These are phyloP conservation scores for Tulasnella sp. DNA, from an alignment of 768 basidiomycete genomes.

Conservation along the genomic window DNA sequence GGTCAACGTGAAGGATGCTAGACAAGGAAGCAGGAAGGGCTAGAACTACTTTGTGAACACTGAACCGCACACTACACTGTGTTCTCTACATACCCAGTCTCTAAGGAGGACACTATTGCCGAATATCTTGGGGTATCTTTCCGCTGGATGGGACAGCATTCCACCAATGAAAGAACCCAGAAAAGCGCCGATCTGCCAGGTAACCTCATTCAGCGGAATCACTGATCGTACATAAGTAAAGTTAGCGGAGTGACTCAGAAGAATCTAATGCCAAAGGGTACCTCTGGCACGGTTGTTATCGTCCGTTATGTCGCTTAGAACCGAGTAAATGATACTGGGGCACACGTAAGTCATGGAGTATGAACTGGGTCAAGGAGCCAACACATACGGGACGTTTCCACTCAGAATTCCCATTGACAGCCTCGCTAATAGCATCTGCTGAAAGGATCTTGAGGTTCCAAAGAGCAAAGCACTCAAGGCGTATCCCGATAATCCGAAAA, in stretches of 20 bases:
- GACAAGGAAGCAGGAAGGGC: conserved; percentile 33
- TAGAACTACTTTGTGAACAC: conserved; percentile 16
- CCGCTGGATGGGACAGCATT: conserved; percentile 53
- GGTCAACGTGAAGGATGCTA: conserved; percentile 28
- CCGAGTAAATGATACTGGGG: conserved; percentile 43
- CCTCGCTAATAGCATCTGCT: conserved; percentile 2
- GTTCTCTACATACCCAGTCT: not conserved
- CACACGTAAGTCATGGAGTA: not conserved
- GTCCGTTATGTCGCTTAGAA: conserved; percentile 63
- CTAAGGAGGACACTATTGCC: conserved; percentile 42
- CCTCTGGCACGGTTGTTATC: conserved; percentile 53
- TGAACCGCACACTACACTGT: not conserved
- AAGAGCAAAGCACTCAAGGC: conserved; percentile 22
- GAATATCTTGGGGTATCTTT: conserved; percentile 48
- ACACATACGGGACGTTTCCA: conserved; percentile 18
- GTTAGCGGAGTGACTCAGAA: not conserved
- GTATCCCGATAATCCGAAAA: conserved; percentile 27
- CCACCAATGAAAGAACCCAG: conserved; percentile 47
- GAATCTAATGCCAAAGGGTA: not conserved
- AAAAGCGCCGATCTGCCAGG: conserved; percentile 18
- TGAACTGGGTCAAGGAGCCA: not conserved
- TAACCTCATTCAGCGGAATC: conserved; percentile 6
- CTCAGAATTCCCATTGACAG: conserved; percentile 8
- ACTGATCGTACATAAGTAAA: not conserved
- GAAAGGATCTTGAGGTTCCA: conserved; percentile 23